Conservation (phyloP, 768 basidiomycete species). For the Phlebiopsis gigantea region DNA sequence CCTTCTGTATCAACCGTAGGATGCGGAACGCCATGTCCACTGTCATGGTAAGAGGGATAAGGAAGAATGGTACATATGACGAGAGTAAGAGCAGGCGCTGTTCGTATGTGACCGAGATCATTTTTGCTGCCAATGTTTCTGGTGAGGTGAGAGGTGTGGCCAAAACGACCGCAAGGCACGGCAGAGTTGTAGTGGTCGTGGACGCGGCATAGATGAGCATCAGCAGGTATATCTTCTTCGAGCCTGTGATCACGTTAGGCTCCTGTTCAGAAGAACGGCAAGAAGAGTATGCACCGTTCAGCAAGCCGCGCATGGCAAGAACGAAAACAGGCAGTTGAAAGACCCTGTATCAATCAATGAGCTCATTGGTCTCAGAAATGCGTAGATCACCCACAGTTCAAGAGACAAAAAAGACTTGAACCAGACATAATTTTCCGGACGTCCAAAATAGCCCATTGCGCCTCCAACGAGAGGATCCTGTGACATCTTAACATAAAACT, state of each 20-base stretch:
- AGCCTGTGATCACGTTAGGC: constrained; percentile 31
- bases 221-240: constrained; percentile 50
- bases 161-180: constrained; percentile 62
- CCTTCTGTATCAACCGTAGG: constrained; percentile 14
- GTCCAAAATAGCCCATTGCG: constrained; percentile 37
- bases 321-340: constrained; percentile 79
- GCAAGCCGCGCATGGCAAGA: constrained; percentile 57
- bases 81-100: constrained; percentile 56
- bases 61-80: constrained; percentile 72
- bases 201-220: constrained; percentile 74
- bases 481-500: constrained; percentile 50
- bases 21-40: constrained; percentile 57
- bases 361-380: neutral
- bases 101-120: constrained; percentile 38
- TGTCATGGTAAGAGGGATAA: constrained; percentile 66
- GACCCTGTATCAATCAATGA: constrained; percentile 29
- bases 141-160: constrained; percentile 40
- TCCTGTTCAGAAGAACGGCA: neutral
- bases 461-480: constrained; percentile 65
- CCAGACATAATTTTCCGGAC: constrained; percentile 40
- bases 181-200: constrained; percentile 70
- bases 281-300: constrained; percentile 36
- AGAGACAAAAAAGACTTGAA: constrained; percentile 59
- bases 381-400: constrained; percentile 43
- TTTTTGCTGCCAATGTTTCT: constrained; percentile 24